These are phyloP conservation scores for Veloporphyrellus conicus DNA, from an alignment of 1,284 basidiomycete species.

Conservation along the genomic window DNA sequence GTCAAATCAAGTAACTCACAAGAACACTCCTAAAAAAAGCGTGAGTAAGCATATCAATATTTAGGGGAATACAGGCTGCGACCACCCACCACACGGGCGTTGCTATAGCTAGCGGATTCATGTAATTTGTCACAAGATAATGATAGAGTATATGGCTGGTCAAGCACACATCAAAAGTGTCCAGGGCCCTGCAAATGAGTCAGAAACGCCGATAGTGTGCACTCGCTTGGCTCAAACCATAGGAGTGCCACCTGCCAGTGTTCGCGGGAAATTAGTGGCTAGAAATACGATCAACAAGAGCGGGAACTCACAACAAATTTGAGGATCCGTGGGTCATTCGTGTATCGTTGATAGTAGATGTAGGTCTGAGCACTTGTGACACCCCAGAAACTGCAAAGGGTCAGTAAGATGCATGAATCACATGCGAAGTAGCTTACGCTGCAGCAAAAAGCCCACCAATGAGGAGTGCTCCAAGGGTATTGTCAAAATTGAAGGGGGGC, in stretches of 20 bases:
- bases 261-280: constrained; percentile 3
- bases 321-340: constrained; percentile 37
- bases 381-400: constrained; percentile 46
- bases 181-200: constrained; percentile 34
- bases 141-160: constrained; percentile 49
- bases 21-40: constrained; percentile 39
- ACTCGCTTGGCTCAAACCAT: constrained; percentile 19
- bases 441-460: constrained; percentile 45
- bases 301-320: constrained; percentile 39
- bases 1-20: constrained; percentile 30
- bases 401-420: neutral
- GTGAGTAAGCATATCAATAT: neutral
- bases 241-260: constrained; percentile 4
- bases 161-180: constrained; percentile 48
- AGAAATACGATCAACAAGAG: neutral
- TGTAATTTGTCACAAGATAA: constrained; percentile 50
- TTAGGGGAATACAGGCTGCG: neutral
- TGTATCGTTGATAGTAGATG: constrained; percentile 44
- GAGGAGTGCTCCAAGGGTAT: constrained; percentile 48
- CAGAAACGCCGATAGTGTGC: neutral
- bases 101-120: constrained; percentile 39
- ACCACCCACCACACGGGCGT: constrained; percentile 44
- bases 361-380: constrained; percentile 53
- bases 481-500: constrained; percentile 21
- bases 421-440: constrained; percentile 32